phyloP scores from a whole-genome alignment of 805 yeast species.

The Jamesozyma lodderae region DNA sequence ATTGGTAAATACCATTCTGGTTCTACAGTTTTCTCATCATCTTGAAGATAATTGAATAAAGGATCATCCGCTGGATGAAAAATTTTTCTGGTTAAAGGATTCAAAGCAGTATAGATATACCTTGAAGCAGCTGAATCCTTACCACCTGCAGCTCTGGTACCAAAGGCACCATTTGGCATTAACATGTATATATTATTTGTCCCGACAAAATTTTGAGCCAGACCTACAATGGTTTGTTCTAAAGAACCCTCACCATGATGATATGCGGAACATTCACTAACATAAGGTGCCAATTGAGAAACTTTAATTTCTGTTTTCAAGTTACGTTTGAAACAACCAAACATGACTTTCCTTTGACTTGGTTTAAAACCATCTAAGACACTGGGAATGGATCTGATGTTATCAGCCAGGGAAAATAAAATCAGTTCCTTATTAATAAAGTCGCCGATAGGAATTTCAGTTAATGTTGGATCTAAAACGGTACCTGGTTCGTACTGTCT shows the following conservation, averaged over 20 bases:
- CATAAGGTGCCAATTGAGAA: conserved; percentile 82
- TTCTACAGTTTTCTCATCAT: conserved; percentile 88
- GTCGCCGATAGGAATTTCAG: conserved; percentile 79
- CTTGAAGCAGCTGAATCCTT: conserved; percentile 98
- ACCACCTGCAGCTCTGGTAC: conserved; percentile 95
- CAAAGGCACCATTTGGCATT: conserved; percentile 90
- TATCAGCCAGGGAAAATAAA: conserved; percentile 93
- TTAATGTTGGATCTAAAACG: conserved; percentile 68
- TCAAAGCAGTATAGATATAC: conserved; percentile 83
- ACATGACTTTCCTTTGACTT: conserved; percentile 89
- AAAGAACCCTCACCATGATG: conserved; percentile 93
- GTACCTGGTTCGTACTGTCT: conserved; percentile 89
- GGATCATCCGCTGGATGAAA: conserved; percentile 78
- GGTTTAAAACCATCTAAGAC: conserved; percentile 94
- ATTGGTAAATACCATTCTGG: conserved; percentile 94
- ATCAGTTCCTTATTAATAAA: conserved; percentile 93
- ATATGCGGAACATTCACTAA: conserved; percentile 81
- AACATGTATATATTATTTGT: conserved; percentile 78
- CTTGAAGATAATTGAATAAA: conserved; percentile 69
- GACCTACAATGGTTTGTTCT: conserved; percentile 80
- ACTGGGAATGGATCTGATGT: conserved; percentile 89
- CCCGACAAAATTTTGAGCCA: conserved; percentile 94
- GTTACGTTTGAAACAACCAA: conserved; percentile 75
- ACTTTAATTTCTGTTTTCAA: conserved; percentile 74
- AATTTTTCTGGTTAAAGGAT: conserved; percentile 62